Percentiles rank a stretch among this genome's conserved stretches.
phyloP scores from a whole-genome alignment of 2,329 filamentous ascomycete species.

The Helotiales sp. region DNA sequence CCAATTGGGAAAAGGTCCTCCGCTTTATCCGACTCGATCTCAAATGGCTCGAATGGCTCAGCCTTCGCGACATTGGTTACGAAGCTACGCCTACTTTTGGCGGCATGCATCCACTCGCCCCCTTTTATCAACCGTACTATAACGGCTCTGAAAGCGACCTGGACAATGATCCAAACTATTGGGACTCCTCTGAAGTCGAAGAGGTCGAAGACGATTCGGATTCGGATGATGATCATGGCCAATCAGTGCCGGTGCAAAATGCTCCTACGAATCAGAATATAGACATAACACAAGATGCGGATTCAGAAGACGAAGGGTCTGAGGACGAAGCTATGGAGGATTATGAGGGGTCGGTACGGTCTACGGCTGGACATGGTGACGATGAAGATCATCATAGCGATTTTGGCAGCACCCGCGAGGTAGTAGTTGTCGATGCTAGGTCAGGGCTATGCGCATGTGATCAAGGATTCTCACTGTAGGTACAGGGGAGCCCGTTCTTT shows the following conservation, averaged over 20 bases:
- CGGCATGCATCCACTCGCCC: constrained; percentile 47
- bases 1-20: constrained; percentile 63
- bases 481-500: no score
- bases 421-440: background rate
- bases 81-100: constrained; percentile 37
- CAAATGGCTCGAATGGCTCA: constrained; percentile 63
- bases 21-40: constrained; percentile 60
- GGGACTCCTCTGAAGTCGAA: constrained; percentile 23
- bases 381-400: constrained; percentile 20
- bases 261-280: background rate
- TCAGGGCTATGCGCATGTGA: constrained; percentile 11
- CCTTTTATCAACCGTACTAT: constrained; percentile 32
- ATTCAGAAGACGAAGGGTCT: background rate
- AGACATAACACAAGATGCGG: background rate
- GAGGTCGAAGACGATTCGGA: constrained; percentile 38
- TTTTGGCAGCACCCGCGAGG: constrained; percentile 19
- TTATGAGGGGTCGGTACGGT: constrained; percentile 37
- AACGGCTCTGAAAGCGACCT: constrained; percentile 39
- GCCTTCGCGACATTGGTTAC: constrained; percentile 66
- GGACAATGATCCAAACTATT: constrained; percentile 29
- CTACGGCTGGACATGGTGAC: constrained; percentile 25
- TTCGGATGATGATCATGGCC: background rate
- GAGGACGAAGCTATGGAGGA: constrained; percentile 7
- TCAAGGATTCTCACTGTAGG: constrained; percentile 23
- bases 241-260: background rate